Percentiles rank a stretch among this genome's conserved stretches.
Evolutionary conservation across 108 stramenopile species (phyloP).

Genomic region (Cyclotella sp.): DNA sequence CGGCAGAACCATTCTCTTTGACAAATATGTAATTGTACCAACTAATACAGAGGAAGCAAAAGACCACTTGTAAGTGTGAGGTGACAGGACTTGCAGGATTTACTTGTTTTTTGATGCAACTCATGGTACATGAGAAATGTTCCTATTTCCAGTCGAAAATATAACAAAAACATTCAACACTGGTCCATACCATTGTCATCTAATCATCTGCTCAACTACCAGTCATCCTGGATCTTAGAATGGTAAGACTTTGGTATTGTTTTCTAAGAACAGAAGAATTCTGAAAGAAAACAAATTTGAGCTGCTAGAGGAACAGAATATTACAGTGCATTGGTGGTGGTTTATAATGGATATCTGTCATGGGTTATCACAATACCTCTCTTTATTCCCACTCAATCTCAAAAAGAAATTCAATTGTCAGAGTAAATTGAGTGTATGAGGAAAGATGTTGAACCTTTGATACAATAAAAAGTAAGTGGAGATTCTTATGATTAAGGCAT

Average conservation of each 20-base stretch:
- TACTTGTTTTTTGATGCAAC: too few relatives aligned
- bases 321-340: slow-evolving; percentile 11
- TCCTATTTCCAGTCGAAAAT: too few relatives aligned
- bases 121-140: too few relatives aligned
- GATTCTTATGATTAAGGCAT: too few relatives aligned
- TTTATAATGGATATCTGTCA: slow-evolving; percentile 16
- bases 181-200: too few relatives aligned
- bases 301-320: slow-evolving; percentile 11
- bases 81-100: too few relatives aligned
- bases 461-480: slow-evolving; percentile 14
- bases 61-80: too few relatives aligned
- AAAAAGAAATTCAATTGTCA: slow-evolving; percentile 7
- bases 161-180: too few relatives aligned
- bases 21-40: too few relatives aligned
- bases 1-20: too few relatives aligned
- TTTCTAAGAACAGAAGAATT: slow-evolving; percentile 7
- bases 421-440: slow-evolving; percentile 29
- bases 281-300: slow-evolving; percentile 13
- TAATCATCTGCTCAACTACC: too few relatives aligned
- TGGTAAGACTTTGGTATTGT: slow-evolving; percentile 20
- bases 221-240: not conserved
- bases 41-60: too few relatives aligned
- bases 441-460: slow-evolving; percentile 25
- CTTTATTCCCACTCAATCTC: not conserved
- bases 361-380: slow-evolving; percentile 18